Evolutionary conservation across 306 rosid genomes (phyloP), one percentile per base, ranked within the genome.

Genomic region (Clitoria ternatea): DNA sequence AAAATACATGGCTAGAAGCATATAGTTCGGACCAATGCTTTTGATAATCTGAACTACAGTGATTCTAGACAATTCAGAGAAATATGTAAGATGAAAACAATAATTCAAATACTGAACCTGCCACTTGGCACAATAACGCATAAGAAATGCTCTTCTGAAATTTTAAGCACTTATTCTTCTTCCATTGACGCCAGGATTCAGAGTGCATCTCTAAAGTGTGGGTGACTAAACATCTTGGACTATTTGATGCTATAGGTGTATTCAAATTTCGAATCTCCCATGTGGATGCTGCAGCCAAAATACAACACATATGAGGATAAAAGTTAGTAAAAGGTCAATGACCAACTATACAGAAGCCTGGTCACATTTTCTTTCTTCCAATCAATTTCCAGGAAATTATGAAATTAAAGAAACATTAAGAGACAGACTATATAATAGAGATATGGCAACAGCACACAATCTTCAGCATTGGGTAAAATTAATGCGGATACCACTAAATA

Each of bases 161-260:
- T 82, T 89, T 90, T 49, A 91, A 84, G 72, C 80, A 68, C 63
- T 50, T 82, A 37, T 59, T 83, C 72, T 78, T 87, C 90, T 81
- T 90, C 98, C 98, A 94, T 77, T 57, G 56, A 63, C 32, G 29
- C 98, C 98, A 94, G 72, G 89, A 81, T 20, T 80, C 72, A 27
- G 92, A 79, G 67, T 83, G 53, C 60, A 94, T 87, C 95, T 94
- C 98, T 40, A 94, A 80, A 81, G 89, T 94, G 85, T 94, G 98
- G 44, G 94, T 86, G 61, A 94, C 92, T 32, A 94, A 88, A 83
- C 96, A 91, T 72, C 72, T 87, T 63, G 91, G 84, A 30, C 79
- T 61, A 62, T 69, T 82, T 61, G 87, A 81, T 70, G 80, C 88
- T 80, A 70, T 74, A 44, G 95, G 73, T 9, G 84, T 72, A 73